Evolutionary conservation across 176 grass and related monocot species (phyloP), one percentile per base, ranked within the genome.

Genomic region (Carex myosuroides): DNA sequence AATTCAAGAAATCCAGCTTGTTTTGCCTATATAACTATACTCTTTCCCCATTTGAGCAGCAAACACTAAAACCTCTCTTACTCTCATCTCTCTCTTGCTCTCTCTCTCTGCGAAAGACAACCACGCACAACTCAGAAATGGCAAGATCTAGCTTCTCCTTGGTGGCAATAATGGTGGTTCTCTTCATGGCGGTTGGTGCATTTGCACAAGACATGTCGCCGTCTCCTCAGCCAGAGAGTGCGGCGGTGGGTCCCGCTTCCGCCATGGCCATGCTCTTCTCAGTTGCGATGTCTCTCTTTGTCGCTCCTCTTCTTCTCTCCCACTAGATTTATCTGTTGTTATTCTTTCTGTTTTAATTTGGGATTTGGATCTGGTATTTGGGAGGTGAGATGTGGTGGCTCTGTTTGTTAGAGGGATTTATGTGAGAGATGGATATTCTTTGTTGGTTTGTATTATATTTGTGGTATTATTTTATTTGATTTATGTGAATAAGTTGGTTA

Each of bases 201-300:
- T 83, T 88, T 37, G 94, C 94, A 8, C 81, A 93, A 84, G 89
- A 90, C 53, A 0, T 6, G 9, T 9, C 76, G 80, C 53, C 88
- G 84, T 87, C 87, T 24, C 89, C 91, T 2, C 81, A 84, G 21
- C 88, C 94, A 13, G 70, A 89, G 17, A 91, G 86, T 59, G 87
- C 94, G 3, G 91, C 91, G 2, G 69, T 86, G 3, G 91, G 89
- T 1, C 81, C 81, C 21, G 81, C 71, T 14, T 97, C 88, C 0
- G 69, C 78, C 0, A 37, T 97, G 35, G 94, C 84, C 70, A 55
- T 91, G 46, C 84, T 79, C 14, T 89, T 89, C 82, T 90, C 89
- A 0, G 84, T 87, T 70, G 66, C 88, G 70, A 39, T 91, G 61
- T 97, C 88, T 29, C 2, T 90, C 61, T 55, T 91, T 42, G 91